Base-by-base conservation (phyloP, 768 basidiomycete genomes). In the Rhodosporidiobolus odoratus region DNA sequence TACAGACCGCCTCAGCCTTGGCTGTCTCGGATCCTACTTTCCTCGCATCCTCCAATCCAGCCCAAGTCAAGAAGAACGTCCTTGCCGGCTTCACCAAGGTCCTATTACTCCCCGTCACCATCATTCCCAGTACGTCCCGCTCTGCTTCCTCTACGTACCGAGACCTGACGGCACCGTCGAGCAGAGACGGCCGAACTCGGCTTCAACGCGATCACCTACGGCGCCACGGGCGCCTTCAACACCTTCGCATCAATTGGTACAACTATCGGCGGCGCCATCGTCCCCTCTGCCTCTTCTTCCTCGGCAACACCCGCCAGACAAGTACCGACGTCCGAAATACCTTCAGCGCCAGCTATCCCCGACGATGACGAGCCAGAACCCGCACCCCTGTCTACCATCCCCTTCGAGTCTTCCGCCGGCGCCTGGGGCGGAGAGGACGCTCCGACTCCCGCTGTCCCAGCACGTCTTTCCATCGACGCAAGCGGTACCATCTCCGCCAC, bases 31-130 rank as follows among this genome's bases (percentile, higher is more conserved):
- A 76, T 64, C 79, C 76, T 66, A 87, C 89, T 50, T 95, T 97
- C 80, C 83, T 96, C 4, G 82, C 84, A 27, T 89, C 92, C 1
- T 85, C 88, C 62, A 95, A 97, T 76, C 95, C 95, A 0, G 92
- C 92, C 1, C 86, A 87, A 71, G 86, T 94, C 68, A 99, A 99
- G 77, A 87, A 91, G 50, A 96, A 89, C 75, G 90, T 98, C 13
- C 84, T 98, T 1, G 89, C 92, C 0, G 90, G 92, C 0, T 98
- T 99, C 79, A 90, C 90, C 4, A 88, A 90, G 69, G 85, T 92
- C 2, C 86, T 99, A 10, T 82, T 98, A 0, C 82, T 98, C 0
- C 95, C 96, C 0, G 96, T 99, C 25, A 96, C 94, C 2, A 95
- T 98, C 78, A 93, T 98, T 3, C 95, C 95, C 0, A 86, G 43